These are phyloP conservation scores for Omphalotus olearius DNA, from an alignment of 1,284 basidiomycete species.

Conservation along the genomic window DNA sequence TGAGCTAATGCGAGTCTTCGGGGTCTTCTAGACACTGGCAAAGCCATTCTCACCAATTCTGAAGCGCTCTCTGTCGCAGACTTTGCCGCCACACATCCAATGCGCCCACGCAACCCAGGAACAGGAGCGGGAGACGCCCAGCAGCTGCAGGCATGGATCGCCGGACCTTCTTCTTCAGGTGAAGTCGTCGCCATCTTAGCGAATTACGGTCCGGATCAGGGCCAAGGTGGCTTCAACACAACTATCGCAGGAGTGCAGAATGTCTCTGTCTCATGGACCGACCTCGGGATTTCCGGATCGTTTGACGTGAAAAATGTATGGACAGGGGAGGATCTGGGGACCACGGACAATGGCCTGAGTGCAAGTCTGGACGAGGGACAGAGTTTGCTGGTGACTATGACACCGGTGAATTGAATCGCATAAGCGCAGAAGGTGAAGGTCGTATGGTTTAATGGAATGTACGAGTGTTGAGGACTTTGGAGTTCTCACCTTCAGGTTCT, in stretches of 20 bases:
- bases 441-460: too few species aligned
- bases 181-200: conserved; percentile 9
- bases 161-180: conserved; percentile 6
- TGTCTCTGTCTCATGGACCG: conserved; percentile 3
- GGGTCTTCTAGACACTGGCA: conserved; percentile 2
- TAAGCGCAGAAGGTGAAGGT: too few species aligned
- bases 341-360: background rate
- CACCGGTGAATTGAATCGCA: background rate
- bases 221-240: conserved; percentile 10
- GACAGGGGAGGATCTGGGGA: conserved; percentile 3
- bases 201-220: conserved; percentile 14
- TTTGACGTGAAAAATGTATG: conserved; percentile 5
- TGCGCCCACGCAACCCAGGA: conserved; percentile 12
- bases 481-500: too few species aligned
- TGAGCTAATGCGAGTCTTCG: background rate
- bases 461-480: too few species aligned
- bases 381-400: conserved; percentile 7
- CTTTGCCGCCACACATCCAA: conserved; percentile 11
- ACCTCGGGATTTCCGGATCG: conserved; percentile 8
- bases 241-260: conserved; percentile 7
- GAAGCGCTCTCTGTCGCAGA: conserved; percentile 8
- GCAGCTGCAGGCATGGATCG: conserved; percentile 14
- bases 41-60: conserved; percentile 8
- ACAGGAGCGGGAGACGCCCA: conserved; percentile 5
- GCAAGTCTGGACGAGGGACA: conserved; percentile 8